Base-by-base conservation (phyloP, 2,329 filamentous ascomycete species). In the Phialocephala sp. region DNA sequence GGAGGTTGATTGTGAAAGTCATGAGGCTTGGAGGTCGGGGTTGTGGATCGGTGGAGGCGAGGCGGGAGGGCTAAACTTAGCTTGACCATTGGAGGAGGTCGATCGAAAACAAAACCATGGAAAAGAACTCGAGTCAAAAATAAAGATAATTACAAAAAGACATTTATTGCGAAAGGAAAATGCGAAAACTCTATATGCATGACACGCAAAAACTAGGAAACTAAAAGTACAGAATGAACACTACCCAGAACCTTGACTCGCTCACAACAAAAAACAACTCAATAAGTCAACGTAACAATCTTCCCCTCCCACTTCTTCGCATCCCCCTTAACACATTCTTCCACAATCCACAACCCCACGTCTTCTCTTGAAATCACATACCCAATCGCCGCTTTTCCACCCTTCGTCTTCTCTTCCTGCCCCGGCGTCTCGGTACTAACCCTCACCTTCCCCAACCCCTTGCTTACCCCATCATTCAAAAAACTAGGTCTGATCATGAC, bases 331-430 rank as follows among this genome's bases (percentile, higher is more conserved):
- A 73, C 63, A 43, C 66, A 66, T 55, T 69, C 68, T 57, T 71
- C 69, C 56, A 76, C 75, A 41, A 80, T 71, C 71, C 75, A 80
- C 6, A 66, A 61, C 0, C 75, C 78, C 54, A 79, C 76, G 71
- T 79, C 78, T 60, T 73, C 72, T 58, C 76, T 69, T 37, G 64
- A 68, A 57, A 79, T 74, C 6, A 68, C 72, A 70, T 79, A 79
- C 32, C 78, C 78, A 45, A 78, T 67, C n/a, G 72, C 76, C 43
- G 41, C 64, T n/a, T 66, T 63, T 36, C 66, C 65, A 11, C 65
- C 62, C 32, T 63, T 66, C n/a, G n/a, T n/a, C 52, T 27, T 36
- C 18, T 20, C 39, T 69, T 60, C 52, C 22, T 3, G 4, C 22
- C 18, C 50, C 0, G 63, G 59, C 62, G 60, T 68, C 57, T 73